Percentiles rank a stretch among this genome's conserved stretches.
These are phyloP conservation scores for Sporothrix variecibatus DNA, from an alignment of 2,329 filamentous ascomycete genomes.

Conservation along the genomic window DNA sequence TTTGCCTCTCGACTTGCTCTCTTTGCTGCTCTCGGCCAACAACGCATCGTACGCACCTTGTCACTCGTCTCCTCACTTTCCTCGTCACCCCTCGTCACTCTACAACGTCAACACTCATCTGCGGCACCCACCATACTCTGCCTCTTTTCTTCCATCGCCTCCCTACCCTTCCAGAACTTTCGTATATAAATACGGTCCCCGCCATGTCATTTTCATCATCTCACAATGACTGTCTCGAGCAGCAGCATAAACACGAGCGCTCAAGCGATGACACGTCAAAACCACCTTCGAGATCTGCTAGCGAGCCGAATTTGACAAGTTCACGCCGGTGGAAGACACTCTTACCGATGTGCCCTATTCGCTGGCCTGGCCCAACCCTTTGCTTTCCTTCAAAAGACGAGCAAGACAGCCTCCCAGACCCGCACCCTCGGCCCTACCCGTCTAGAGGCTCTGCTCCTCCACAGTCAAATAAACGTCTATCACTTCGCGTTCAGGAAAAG, in stretches of 20 bases:
- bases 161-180: too few relatives aligned
- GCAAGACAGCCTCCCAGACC: neutral
- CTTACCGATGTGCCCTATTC: neutral
- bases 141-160: neutral
- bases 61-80: neutral
- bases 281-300: neutral
- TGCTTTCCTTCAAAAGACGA: constrained; percentile 5
- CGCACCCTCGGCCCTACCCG: neutral
- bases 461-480: neutral
- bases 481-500: neutral
- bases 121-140: neutral
- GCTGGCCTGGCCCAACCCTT: neutral
- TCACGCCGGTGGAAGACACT: neutral
- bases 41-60: neutral
- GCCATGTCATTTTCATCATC: neutral
- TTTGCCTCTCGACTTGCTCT: neutral
- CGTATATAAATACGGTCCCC: neutral
- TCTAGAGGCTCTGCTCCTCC: neutral
- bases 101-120: neutral
- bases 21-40: neutral
- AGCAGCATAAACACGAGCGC: neutral
- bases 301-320: neutral
- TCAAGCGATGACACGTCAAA: neutral
- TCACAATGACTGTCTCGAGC: neutral
- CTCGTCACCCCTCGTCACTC: neutral